Percentiles rank a stretch among this genome's conserved stretches.
These are phyloP conservation scores for Pseudogymnoascus sp. DNA, from an alignment of 2,329 filamentous ascomycete genomes.

Conservation along the genomic window DNA sequence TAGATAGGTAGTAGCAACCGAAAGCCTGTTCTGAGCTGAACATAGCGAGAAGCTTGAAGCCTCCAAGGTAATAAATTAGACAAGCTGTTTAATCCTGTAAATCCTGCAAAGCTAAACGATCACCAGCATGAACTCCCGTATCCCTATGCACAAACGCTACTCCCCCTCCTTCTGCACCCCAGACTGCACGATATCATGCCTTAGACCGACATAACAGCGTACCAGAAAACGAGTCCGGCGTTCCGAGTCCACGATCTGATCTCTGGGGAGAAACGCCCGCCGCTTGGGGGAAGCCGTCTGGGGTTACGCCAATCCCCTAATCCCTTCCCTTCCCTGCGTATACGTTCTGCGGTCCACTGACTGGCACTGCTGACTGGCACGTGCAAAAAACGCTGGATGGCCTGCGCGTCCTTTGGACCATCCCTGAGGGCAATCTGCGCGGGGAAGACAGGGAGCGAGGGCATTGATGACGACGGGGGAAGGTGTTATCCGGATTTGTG, in stretches of 20 bases:
- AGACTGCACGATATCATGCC: background rate
- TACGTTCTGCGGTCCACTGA: too few species aligned
- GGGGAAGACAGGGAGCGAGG: background rate
- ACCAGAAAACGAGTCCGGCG: background rate
- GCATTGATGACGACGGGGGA: background rate
- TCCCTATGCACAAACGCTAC: background rate
- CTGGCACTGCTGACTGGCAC: background rate
- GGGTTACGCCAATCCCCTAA: background rate
- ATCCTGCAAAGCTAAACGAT: background rate
- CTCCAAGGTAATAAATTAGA: background rate
- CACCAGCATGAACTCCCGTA: background rate
- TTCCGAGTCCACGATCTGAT: background rate
- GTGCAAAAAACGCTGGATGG: background rate
- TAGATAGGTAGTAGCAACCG: background rate
- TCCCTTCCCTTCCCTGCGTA: too few species aligned
- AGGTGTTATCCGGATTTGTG: background rate
- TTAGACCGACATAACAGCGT: background rate
- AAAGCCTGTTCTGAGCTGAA: too few species aligned
- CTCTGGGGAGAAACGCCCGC: background rate
- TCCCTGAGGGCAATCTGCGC: too few species aligned
- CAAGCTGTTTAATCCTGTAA: background rate
- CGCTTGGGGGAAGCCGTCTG: background rate
- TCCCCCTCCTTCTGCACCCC: background rate
- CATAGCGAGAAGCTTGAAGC: too few species aligned
- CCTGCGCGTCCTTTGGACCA: too few species aligned